Conservation (phyloP, 805 yeast species). For the Candida vaughaniae region DNA sequence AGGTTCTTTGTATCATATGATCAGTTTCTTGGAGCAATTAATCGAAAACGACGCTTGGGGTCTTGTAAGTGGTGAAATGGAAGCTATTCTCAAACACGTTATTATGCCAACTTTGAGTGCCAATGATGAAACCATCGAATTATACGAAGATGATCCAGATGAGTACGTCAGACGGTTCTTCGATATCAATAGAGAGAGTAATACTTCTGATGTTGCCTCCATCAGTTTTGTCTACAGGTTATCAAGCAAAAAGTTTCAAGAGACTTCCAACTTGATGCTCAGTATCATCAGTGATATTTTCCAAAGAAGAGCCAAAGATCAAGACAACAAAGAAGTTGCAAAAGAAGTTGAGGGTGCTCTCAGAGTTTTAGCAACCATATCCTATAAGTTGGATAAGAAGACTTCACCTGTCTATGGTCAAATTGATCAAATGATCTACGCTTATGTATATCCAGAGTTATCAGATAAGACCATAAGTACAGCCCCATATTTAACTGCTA, state of each 20-base stretch:
- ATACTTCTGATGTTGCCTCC: conserved; percentile 51
- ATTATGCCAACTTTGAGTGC: conserved; percentile 43
- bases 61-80: conserved; percentile 36
- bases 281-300: conserved; percentile 34
- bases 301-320: conserved; percentile 28
- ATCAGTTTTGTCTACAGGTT: conserved; percentile 45
- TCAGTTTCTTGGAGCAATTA: conserved; percentile 42
- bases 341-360: conserved; percentile 43
- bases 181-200: conserved; percentile 47
- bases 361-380: conserved; percentile 39
- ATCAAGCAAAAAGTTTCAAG: conserved; percentile 40
- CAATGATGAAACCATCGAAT: conserved; percentile 35
- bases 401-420: conserved; percentile 39
- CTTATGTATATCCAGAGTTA: conserved; percentile 42
- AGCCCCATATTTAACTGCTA: conserved; percentile 43
- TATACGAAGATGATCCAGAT: conserved; percentile 47
- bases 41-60: conserved; percentile 40
- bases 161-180: conserved; percentile 45
- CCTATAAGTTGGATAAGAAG: conserved; percentile 36
- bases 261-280: conserved; percentile 28
- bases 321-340: conserved; percentile 27
- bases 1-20: conserved; percentile 40
- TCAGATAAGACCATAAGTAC: conserved; percentile 24
- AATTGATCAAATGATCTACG: conserved; percentile 36
- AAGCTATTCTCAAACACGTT: conserved; percentile 40